Evolutionary conservation across 2,329 filamentous ascomycete genomes (phyloP), one percentile per base, ranked within the genome.

Genomic region (Calonectria hongkongensis): DNA sequence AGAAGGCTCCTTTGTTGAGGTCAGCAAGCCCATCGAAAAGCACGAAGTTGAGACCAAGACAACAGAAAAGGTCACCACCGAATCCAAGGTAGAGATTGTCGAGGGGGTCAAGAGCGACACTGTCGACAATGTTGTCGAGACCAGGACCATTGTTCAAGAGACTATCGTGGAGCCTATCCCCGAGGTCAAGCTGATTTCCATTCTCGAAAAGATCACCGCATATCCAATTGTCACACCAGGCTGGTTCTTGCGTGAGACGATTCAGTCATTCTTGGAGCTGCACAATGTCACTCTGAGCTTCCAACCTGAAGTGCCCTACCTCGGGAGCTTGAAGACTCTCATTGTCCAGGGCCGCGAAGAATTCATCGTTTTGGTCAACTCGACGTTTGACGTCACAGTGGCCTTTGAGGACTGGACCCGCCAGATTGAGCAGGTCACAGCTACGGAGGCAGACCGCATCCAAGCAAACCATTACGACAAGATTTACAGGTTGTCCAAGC

Each of bases 11-110:
- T 60, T 60, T 27, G 30, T 60, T 15, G 33, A 60, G 54, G 25
- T 60, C 2, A 18, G 27, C 30, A 18, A 25, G 8, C 54, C 54
- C 54, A 21, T n/a, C 27, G 50, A 54, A 5, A 54, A 33, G 50
- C 10, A 16, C 16, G 33, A 60, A 16, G 54, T 60, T 15, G 54
- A 60, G 36, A 60, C 54, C 2, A 60, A 60, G 54, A 60, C 54
- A 6, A 63, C 58, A 10, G 58, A 47, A 27, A 63, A 12, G 18
- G 25, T 63, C 15, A 63, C 58, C 12, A 63, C 25, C 30, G 30
- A 47, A 8, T 45, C 58, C 15, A 30, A 28, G 16, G 39, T 63
- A 8, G 27, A 63, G 25, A 7, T 63, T 47, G 27, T 47, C 5
- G 58, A 63, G 16, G n/a, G 36, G 10, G 27, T 5, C 27, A 63